Conservation (phyloP, 2,329 filamentous ascomycete species). For the Pseudogymnoascus sp. region DNA sequence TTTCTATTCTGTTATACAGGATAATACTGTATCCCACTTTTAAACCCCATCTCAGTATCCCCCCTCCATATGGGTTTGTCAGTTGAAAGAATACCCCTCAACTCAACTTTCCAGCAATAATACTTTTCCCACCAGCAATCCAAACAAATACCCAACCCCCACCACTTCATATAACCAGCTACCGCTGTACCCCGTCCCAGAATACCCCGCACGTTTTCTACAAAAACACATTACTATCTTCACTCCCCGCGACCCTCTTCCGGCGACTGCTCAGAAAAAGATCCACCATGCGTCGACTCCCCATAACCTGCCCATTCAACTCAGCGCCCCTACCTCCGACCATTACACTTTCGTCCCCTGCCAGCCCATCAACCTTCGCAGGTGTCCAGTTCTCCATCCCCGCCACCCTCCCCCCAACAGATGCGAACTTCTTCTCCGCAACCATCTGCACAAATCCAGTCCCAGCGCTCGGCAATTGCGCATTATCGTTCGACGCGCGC, state of each 20-base stretch:
- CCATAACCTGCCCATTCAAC: conserved; percentile 32
- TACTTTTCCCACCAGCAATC: neutral
- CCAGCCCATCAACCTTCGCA: conserved; percentile 18
- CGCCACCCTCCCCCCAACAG: neutral
- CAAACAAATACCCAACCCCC: neutral
- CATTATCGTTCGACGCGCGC: conserved; percentile 8
- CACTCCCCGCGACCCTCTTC: conserved; percentile 34
- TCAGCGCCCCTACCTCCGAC: conserved; percentile 10
- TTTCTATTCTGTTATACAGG: neutral
- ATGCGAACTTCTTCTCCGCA: conserved; percentile 28
- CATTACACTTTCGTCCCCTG: conserved; percentile 16
- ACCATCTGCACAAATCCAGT: conserved; percentile 18
- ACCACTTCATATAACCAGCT: neutral
- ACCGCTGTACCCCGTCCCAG: neutral
- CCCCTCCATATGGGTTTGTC: neutral
- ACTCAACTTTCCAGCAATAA: neutral
- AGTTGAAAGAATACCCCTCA: neutral
- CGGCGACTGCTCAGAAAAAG: conserved; percentile 45
- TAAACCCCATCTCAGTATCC: neutral
- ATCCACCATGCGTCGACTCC: conserved; percentile 48
- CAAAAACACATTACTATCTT: conserved; percentile 25
- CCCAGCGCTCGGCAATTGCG: conserved; percentile 21
- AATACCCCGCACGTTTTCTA: neutral
- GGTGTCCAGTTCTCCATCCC: conserved; percentile 13
- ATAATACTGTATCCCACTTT: neutral